A percentile compares a stretch with the other conserved stretches of the same genome.
Conservation (phyloP, 2,329 filamentous ascomycete species). For the Penicillium frequentans region DNA sequence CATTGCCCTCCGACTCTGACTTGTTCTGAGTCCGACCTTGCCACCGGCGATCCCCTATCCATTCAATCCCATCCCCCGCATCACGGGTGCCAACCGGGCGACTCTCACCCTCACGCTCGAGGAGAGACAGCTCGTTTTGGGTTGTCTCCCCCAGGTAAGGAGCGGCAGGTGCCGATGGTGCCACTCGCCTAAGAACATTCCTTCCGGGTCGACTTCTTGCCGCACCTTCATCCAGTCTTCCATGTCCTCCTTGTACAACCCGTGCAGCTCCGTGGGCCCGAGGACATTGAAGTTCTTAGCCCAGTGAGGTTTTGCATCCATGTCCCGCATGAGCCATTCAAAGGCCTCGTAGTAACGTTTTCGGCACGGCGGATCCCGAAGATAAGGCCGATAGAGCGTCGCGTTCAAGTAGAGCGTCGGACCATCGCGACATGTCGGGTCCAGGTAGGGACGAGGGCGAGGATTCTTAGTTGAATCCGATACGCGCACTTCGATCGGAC, state of each 20-base stretch:
- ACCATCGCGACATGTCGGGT: constrained; percentile 66
- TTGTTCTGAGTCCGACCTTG: constrained; percentile 9
- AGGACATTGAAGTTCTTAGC: constrained; percentile 80
- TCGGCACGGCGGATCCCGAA: constrained; percentile 72
- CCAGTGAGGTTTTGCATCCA: constrained; percentile 84
- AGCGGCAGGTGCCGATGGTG: constrained; percentile 68
- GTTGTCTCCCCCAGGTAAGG: constrained; percentile 14
- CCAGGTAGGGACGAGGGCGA: constrained; percentile 64
- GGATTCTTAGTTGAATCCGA: constrained; percentile 62
- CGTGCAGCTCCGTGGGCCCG: constrained; percentile 59
- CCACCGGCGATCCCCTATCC: constrained; percentile 41
- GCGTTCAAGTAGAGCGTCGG: constrained; percentile 88
- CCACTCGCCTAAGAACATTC: constrained; percentile 90
- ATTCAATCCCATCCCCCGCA: constrained; percentile 43
- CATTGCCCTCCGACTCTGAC: constrained; percentile 6
- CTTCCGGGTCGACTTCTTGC: constrained; percentile 71
- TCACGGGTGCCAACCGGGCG: constrained; percentile 26
- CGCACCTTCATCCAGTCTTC: constrained; percentile 67
- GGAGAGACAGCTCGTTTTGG: constrained; percentile 34
- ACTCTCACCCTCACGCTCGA: constrained; percentile 45
- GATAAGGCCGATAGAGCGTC: constrained; percentile 82
- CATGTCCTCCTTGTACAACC: constrained; percentile 69
- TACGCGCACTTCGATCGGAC: constrained; percentile 89
- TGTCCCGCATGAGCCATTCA: constrained; percentile 84
- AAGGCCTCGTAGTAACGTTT: constrained; percentile 84